Conservation (phyloP, 1,284 basidiomycete species). For the Exobasidium cylindrosporum region DNA sequence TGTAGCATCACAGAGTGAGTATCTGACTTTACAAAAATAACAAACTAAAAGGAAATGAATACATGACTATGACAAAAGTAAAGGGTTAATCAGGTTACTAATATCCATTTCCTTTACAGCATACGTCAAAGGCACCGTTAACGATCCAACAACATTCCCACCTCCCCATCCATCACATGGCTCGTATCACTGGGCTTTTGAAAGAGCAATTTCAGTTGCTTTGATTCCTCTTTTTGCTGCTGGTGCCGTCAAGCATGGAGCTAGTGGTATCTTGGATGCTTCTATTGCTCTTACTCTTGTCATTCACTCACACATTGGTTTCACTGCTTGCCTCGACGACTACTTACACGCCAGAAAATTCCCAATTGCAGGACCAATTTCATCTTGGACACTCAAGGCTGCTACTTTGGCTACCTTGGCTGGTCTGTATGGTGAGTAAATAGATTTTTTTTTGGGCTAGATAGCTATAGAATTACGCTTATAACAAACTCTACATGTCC, state of each 20-base stretch:
- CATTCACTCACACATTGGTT: slow-evolving; percentile 86
- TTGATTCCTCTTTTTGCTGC: slow-evolving; percentile 70
- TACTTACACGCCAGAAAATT: slow-evolving; percentile 94
- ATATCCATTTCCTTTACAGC: slow-evolving; percentile 3
- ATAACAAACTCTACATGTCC: not conserved
- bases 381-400: slow-evolving; percentile 72
- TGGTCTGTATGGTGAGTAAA: slow-evolving; percentile 68
- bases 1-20: not conserved
- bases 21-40: not conserved
- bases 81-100: not conserved
- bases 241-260: slow-evolving; percentile 53
- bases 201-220: slow-evolving; percentile 80
- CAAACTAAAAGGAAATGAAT: not conserved
- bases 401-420: slow-evolving; percentile 79
- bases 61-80: not conserved
- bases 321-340: slow-evolving; percentile 61
- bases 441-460: not conserved
- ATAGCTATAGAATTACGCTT: not conserved
- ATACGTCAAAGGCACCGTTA: slow-evolving; percentile 87
- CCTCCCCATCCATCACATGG: slow-evolving; percentile 69
- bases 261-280: slow-evolving; percentile 67
- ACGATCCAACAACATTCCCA: slow-evolving; percentile 89
- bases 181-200: slow-evolving; percentile 97
- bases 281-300: slow-evolving; percentile 80
- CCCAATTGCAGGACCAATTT: slow-evolving; percentile 67